Evolutionary conservation across 805 yeast genomes (phyloP).

Genomic region (Yarrowia sp.): DNA sequence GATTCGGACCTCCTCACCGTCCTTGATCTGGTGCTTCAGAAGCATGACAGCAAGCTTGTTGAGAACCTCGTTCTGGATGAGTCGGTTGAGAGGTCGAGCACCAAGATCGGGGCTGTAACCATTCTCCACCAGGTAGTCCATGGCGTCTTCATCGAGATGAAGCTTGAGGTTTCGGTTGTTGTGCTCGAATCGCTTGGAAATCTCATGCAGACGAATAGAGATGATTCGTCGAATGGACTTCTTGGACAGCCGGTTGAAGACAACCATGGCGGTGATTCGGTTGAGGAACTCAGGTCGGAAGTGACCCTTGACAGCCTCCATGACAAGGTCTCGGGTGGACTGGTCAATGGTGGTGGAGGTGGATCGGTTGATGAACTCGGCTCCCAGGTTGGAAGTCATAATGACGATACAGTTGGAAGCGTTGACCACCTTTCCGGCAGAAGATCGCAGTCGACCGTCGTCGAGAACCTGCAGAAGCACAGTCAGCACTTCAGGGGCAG

Average conservation of each 20-base stretch:
- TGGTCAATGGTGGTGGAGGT: constrained; percentile 56
- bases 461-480: constrained; percentile 88
- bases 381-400: constrained; percentile 97
- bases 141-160: constrained; percentile 69
- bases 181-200: constrained; percentile 76
- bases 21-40: constrained; percentile 78
- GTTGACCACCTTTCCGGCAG: constrained; percentile 89
- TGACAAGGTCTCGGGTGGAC: constrained; percentile 69
- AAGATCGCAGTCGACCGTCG: constrained; percentile 93
- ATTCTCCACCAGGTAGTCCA: constrained; percentile 73
- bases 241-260: constrained; percentile 88
- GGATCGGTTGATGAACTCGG: constrained; percentile 75
- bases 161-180: constrained; percentile 77
- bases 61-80: constrained; percentile 83
- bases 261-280: constrained; percentile 89
- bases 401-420: constrained; percentile 89
- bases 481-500: constrained; percentile 96
- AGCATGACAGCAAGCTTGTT: constrained; percentile 87
- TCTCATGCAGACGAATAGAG: constrained; percentile 75
- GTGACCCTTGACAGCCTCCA: constrained; percentile 79
- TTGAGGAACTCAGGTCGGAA: constrained; percentile 97
- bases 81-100: constrained; percentile 87
- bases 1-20: constrained; percentile 81
- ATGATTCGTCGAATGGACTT: constrained; percentile 92
- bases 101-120: constrained; percentile 95